Evolutionary conservation across 345 rosid genomes (phyloP).

Genomic region (Bruguiera parviflora): DNA sequence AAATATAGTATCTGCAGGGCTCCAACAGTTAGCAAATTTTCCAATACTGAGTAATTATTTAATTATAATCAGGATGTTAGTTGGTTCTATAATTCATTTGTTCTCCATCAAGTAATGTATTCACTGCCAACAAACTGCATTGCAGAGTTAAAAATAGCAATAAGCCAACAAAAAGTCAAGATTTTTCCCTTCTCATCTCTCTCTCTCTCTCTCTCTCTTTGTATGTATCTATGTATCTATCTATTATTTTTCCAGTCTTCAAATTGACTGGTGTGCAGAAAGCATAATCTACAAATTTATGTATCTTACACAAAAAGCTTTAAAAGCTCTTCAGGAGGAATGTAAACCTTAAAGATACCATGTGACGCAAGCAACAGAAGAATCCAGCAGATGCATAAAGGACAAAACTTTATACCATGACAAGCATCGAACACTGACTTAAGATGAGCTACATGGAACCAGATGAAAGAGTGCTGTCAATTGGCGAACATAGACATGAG

Average conservation of each 20-base stretch:
- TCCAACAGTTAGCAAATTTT: no score
- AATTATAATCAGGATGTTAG: no score
- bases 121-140: no score
- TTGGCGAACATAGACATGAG: slow-evolving; percentile 6
- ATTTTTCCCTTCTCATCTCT: no score
- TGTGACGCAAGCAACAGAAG: background rate
- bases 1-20: background rate
- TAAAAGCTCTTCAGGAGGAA: background rate
- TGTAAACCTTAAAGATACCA: slow-evolving; percentile 11
- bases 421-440: slow-evolving; percentile 4
- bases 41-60: no score
- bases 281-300: background rate
- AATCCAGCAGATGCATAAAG: background rate
- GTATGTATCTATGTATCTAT: no score
- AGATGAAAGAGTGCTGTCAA: slow-evolving; percentile 11
- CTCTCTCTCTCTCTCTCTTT: no score
- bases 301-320: background rate
- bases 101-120: no score
- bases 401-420: slow-evolving; percentile 4
- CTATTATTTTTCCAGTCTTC: background rate
- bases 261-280: background rate
- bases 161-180: no score
- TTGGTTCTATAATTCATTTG: no score
- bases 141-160: no score
- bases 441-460: slow-evolving; percentile 21